These are phyloP conservation scores for Gonium pectorale DNA, from an alignment of 139 green algal genomes.

Conservation along the genomic window DNA sequence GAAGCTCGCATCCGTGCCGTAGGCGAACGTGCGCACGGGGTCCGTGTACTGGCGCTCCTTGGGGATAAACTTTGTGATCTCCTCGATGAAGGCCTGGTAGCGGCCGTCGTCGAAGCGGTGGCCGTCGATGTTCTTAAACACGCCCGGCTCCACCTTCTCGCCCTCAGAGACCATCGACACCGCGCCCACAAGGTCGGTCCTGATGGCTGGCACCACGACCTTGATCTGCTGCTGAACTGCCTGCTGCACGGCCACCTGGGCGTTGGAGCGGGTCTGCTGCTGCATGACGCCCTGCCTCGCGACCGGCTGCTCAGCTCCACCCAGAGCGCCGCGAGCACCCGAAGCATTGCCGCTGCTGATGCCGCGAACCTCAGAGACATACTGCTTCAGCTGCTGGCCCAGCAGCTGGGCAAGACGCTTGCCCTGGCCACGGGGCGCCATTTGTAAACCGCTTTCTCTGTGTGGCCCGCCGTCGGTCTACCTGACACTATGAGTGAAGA, in stretches of 20 bases:
- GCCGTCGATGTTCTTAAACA: conserved; percentile 65
- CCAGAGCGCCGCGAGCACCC: neutral
- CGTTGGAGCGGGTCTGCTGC: conserved; percentile 16
- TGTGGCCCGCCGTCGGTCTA: too few species aligned
- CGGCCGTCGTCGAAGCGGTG: conserved; percentile 88
- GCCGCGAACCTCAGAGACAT: neutral
- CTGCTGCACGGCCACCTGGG: conserved; percentile 46
- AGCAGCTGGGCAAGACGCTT: conserved; percentile 38
- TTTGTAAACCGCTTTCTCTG: neutral
- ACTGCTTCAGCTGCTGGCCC: conserved; percentile 18
- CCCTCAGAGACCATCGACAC: conserved; percentile 63
- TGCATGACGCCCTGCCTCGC: neutral
- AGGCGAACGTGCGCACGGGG: conserved; percentile 91
- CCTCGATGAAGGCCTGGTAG: conserved; percentile 87
- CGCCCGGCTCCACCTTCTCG: conserved; percentile 59
- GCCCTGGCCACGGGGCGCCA: conserved; percentile 14
- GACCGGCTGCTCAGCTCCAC: neutral
- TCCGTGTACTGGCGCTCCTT: conserved; percentile 87
- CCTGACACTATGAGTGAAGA: too few species aligned
- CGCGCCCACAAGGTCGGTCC: conserved; percentile 72
- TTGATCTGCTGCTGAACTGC: neutral
- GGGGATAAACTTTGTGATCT: conserved; percentile 88
- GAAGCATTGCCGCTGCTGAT: conserved; percentile 14
- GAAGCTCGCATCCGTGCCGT: conserved; percentile 93
- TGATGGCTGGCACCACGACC: conserved; percentile 60